phyloP scores from a whole-genome alignment of 441 rosid species.

The Pelargonium australe region DNA sequence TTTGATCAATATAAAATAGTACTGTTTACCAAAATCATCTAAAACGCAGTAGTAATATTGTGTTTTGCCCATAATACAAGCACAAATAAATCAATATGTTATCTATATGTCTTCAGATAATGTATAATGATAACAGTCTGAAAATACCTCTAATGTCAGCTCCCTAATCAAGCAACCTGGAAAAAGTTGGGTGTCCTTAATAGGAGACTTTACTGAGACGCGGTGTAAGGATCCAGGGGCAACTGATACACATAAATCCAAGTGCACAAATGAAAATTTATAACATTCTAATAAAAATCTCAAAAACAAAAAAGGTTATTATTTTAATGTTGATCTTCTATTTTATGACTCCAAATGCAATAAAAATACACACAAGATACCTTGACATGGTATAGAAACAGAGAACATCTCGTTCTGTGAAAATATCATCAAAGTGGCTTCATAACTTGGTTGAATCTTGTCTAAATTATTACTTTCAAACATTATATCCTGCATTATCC shows the following conservation, averaged over 20 bases:
- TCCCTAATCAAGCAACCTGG: conserved; percentile 38
- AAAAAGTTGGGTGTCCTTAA: conserved; percentile 28
- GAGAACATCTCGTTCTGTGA: conserved; percentile 27
- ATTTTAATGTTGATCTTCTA: no score
- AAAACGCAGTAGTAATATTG: not conserved
- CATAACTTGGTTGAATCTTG: conserved; percentile 38
- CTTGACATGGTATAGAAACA: conserved; percentile 45
- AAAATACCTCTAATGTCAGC: conserved; percentile 48
- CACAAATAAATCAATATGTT: not conserved
- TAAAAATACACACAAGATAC: conserved; percentile 24
- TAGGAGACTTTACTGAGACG: conserved; percentile 25
- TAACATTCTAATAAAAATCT: not conserved
- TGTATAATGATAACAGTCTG: conserved; percentile 9
- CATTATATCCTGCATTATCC: conserved; percentile 34
- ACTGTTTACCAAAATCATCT: not conserved
- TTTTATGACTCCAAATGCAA: no score
- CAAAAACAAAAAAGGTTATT: not conserved
- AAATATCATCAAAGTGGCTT: conserved; percentile 39
- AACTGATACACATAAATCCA: conserved; percentile 34
- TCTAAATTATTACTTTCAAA: conserved; percentile 42
- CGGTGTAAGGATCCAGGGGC: conserved; percentile 36
- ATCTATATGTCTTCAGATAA: not conserved
- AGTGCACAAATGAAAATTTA: not conserved
- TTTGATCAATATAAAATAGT: not conserved
- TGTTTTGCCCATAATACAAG: not conserved